Evolutionary conservation across 768 basidiomycete genomes (phyloP), one percentile per base, ranked within the genome.

Genomic region (Lactarius tabidus): DNA sequence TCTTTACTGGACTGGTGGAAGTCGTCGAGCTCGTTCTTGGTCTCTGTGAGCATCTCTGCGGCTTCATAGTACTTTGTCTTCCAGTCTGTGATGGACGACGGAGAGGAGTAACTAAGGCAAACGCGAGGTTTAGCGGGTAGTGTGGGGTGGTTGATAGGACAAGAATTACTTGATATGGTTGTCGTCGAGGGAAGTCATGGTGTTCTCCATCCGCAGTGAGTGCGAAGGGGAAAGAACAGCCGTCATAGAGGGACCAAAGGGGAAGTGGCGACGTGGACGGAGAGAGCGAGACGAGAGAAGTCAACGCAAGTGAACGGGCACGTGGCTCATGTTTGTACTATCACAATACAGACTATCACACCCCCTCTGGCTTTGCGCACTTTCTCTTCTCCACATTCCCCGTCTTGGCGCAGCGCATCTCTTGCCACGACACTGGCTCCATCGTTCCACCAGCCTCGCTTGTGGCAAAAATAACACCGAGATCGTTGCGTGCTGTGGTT

Each of bases 381-480:
- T 95, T 95, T 64, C 93, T 82, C 70, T 84, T 89, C 74, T 95
- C 93, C 54, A 87, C 78, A 68, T 79, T 83, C 6, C 91, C 90
- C 18, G 91, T 93, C 73, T 85, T 86, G 23, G 90, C 85, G 73
- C 91, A 93, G 26, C 90, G 83, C 93, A 95, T 95, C 74, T 90
- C 90, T 76, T 91, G 86, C 93, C 93, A 95, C 2, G 90, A 92
- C 17, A 92, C 84, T 0, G 93, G 89, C 63, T 90, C 86, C 84
- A 95, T 87, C 28, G 89, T 89, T 12, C 84, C 86, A 60, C 92
- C 91, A 56, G 89, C 87, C 77, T 94, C 93, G 74, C 90, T 91
- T 8, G 88, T 89, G 14, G 93, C 94, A 74, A 91, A 95, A 59
- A 95, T 89, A 10, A 96, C 94, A 0, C 95, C 94, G 4, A 96